These are phyloP conservation scores for Rutstroemia sydowiana DNA, from an alignment of 2,329 filamentous ascomycete species.

Conservation along the genomic window DNA sequence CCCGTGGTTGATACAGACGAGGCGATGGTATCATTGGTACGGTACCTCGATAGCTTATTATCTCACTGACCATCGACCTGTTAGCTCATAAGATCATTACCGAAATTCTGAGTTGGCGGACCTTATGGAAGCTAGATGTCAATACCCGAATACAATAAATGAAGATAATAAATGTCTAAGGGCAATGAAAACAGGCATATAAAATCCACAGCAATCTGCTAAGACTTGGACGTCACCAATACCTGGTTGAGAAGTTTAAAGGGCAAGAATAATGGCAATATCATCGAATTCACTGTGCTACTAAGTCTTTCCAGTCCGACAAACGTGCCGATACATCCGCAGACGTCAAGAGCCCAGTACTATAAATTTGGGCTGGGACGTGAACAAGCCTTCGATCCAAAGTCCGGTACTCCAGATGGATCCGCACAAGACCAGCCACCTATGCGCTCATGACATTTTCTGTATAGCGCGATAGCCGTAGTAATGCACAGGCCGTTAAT, in stretches of 20 bases:
- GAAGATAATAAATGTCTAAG: no score
- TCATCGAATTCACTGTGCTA: constrained; percentile 61
- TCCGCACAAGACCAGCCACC: no score
- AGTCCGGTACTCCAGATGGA: no score
- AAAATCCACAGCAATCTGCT: no score
- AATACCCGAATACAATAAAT: background rate
- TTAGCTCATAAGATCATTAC: constrained; percentile 54
- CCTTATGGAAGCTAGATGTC: constrained; percentile 86
- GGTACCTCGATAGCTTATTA: constrained; percentile 86
- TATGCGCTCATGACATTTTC: no score
- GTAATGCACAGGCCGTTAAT: no score
- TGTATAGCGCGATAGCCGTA: no score
- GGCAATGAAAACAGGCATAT: no score
- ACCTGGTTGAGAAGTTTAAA: constrained; percentile 71
- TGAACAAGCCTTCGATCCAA: no score
- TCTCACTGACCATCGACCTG: constrained; percentile 72
- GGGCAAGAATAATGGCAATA: constrained; percentile 80
- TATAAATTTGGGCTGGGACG: no score
- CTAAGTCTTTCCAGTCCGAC: background rate
- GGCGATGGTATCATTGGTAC: constrained; percentile 81
- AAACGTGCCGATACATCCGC: no score
- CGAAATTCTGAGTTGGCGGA: constrained; percentile 77
- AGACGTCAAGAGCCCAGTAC: no score
- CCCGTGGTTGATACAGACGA: background rate
- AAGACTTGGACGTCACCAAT: constrained; percentile 72